phyloP scores from a whole-genome alignment of 352 stramenopile genomes.

The Globisporangium apiculatum region DNA sequence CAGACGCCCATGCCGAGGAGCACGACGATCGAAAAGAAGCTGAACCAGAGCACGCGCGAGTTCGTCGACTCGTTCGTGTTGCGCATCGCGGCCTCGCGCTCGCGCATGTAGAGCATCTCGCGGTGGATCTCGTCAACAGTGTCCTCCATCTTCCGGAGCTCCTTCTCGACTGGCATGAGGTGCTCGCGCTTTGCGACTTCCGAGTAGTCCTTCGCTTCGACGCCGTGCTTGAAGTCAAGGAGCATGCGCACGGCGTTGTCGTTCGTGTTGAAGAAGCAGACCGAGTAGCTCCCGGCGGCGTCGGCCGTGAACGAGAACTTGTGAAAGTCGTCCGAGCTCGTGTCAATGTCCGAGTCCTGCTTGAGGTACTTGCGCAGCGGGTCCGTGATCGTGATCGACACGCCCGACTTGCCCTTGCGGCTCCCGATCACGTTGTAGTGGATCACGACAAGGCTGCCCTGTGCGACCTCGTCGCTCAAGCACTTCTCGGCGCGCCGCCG shows the following conservation, averaged over 20 bases:
- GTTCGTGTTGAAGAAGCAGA: constrained; percentile 83
- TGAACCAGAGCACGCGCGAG: constrained; percentile 87
- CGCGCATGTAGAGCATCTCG: constrained; percentile 88
- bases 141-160: constrained; percentile 88
- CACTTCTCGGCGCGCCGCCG: constrained; percentile 66
- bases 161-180: constrained; percentile 85
- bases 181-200: constrained; percentile 86
- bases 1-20: constrained; percentile 80
- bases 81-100: constrained; percentile 79
- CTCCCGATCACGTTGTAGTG: constrained; percentile 78
- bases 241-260: constrained; percentile 63
- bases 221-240: constrained; percentile 85
- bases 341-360: constrained; percentile 81
- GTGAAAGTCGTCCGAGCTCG: constrained; percentile 69
- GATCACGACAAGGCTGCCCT: constrained; percentile 72
- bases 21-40: constrained; percentile 84
- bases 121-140: constrained; percentile 85
- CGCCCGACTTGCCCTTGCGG: constrained; percentile 55
- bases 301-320: constrained; percentile 82
- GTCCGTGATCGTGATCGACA: constrained; percentile 68
- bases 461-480: constrained; percentile 75
- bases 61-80: constrained; percentile 89
- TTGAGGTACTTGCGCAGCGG: constrained; percentile 73
- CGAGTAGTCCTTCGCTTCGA: constrained; percentile 86
- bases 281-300: constrained; percentile 53